Percentiles rank a stretch among this genome's conserved stretches.
Conservation (phyloP, 352 stramenopile species). For the Pythium diclinum region DNA sequence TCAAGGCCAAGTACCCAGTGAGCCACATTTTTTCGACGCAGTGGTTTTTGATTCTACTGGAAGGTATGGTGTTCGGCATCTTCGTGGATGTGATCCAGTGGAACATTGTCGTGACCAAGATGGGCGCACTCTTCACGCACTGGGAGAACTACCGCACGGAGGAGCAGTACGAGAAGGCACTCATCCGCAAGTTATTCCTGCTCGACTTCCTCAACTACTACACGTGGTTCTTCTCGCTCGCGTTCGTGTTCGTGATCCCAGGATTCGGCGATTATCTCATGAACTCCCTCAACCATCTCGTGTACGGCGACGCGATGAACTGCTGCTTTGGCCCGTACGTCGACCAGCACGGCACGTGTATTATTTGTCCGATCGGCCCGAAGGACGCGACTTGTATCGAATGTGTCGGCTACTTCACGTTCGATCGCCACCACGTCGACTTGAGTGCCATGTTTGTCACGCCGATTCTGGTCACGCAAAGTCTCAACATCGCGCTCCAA, state of each 20-base stretch:
- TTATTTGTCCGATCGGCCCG: slow-evolving; percentile 53
- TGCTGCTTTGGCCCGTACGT: slow-evolving; percentile 88
- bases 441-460: slow-evolving; percentile 85
- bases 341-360: slow-evolving; percentile 62
- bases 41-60: slow-evolving; percentile 79
- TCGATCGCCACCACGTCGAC: slow-evolving; percentile 82
- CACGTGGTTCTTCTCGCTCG: slow-evolving; percentile 89
- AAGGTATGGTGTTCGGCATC: slow-evolving; percentile 80
- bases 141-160: slow-evolving; percentile 88
- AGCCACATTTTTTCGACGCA: slow-evolving; percentile 80
- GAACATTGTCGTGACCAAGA: slow-evolving; percentile 89
- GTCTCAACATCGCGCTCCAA: slow-evolving; percentile 70
- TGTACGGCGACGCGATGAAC: slow-evolving; percentile 83
- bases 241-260: slow-evolving; percentile 86
- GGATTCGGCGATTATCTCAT: slow-evolving; percentile 80
- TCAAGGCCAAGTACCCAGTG: slow-evolving; percentile 79
- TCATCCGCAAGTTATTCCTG: slow-evolving; percentile 84
- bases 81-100: slow-evolving; percentile 89
- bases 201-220: slow-evolving; percentile 91
- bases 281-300: slow-evolving; percentile 78
- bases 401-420: slow-evolving; percentile 79
- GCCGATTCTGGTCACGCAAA: slow-evolving; percentile 81
- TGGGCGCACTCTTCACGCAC: slow-evolving; percentile 77
- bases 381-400: slow-evolving; percentile 73
- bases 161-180: slow-evolving; percentile 77